Conservation (phyloP, 257 asterid species). For the Leonotis leonurus region DNA sequence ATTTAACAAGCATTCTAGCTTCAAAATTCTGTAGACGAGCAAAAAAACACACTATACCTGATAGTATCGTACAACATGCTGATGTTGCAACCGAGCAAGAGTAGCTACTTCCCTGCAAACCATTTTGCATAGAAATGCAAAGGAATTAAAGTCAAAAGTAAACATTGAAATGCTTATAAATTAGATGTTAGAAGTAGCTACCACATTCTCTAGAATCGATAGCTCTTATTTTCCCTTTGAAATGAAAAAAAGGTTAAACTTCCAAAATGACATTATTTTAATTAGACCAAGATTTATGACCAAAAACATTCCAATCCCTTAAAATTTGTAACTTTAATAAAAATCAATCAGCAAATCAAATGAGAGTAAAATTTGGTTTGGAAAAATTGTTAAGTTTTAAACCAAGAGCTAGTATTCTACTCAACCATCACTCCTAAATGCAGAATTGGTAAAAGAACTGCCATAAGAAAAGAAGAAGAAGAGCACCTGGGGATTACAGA, state of each 20-base stretch:
- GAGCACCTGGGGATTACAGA: not conserved
- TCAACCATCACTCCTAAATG: not conserved
- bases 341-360: not conserved
- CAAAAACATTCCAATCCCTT: not conserved
- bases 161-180: not conserved
- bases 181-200: not conserved
- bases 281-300: not conserved
- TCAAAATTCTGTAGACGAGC: constrained; percentile 7
- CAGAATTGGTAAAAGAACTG: not conserved
- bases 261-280: not conserved
- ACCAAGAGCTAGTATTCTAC: not conserved
- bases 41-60: constrained; percentile 48
- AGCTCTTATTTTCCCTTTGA: not conserved
- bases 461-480: not conserved
- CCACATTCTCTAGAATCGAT: not conserved
- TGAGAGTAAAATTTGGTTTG: not conserved
- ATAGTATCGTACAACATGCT: constrained; percentile 92
- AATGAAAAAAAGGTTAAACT: not conserved
- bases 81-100: constrained; percentile 93
- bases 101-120: constrained; percentile 88
- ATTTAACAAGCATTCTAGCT: not conserved
- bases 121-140: constrained; percentile 17
- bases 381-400: not conserved
- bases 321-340: not conserved
- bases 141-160: not conserved